Evolutionary conservation across 768 basidiomycete species (phyloP).

Genomic region (Boletus subparvulus): DNA sequence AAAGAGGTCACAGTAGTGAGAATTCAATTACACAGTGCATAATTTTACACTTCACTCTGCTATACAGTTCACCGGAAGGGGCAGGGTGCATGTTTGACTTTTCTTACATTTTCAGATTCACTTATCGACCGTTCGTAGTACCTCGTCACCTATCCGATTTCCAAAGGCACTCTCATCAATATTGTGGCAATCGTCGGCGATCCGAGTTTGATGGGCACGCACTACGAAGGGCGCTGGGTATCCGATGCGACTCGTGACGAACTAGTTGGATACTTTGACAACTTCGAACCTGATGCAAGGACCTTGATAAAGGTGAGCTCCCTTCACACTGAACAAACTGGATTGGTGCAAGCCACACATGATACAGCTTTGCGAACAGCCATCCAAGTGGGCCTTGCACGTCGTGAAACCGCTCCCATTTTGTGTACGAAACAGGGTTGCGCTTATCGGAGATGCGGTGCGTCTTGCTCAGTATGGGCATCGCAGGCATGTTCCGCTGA

Average conservation of each 20-base stretch:
- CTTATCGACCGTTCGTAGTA: constrained; percentile 28
- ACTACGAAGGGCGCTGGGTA: constrained; percentile 34
- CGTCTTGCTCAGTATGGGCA: not conserved
- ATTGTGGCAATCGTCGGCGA: constrained; percentile 34
- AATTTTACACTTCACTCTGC: too few species aligned
- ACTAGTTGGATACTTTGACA: constrained; percentile 27
- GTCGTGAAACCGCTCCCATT: constrained; percentile 40
- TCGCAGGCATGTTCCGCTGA: not conserved
- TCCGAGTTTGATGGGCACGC: constrained; percentile 28
- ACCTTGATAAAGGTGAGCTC: constrained; percentile 28
- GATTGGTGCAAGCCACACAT: not conserved
- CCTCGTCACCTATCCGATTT: constrained; percentile 40
- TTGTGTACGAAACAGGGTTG: constrained; percentile 40
- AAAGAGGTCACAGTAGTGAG: constrained; percentile 23
- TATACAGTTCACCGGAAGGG: not conserved
- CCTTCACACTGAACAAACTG: not conserved
- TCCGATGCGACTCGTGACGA: constrained; percentile 33
- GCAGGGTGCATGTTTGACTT: not conserved
- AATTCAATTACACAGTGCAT: not conserved
- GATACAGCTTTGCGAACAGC: constrained; percentile 34
- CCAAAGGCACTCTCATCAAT: constrained; percentile 37
- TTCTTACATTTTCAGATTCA: not conserved
- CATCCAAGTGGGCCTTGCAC: constrained; percentile 47
- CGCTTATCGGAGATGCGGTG: constrained; percentile 52
- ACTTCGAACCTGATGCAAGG: constrained; percentile 39